phyloP scores from a whole-genome alignment of 495 filamentous ascomycete species.

The Penicillium manginii region DNA sequence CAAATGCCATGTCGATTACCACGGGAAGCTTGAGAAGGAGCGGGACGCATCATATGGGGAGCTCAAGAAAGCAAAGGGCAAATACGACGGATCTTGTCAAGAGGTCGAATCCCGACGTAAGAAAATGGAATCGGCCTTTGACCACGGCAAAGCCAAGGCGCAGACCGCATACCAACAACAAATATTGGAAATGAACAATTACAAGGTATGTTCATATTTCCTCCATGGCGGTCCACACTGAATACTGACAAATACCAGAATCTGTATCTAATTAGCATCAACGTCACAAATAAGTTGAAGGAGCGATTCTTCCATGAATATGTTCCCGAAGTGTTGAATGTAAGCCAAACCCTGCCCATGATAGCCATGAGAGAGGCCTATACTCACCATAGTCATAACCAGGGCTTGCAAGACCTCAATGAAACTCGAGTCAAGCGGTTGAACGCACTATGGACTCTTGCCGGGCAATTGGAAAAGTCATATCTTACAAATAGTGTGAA shows the following conservation, averaged over 20 bases:
- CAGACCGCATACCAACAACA: conserved; percentile 90
- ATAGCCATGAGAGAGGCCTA: not conserved
- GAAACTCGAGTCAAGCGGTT: conserved; percentile 82
- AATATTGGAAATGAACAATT: conserved; percentile 89
- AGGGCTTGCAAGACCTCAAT: conserved; percentile 86
- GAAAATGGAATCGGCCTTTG: conserved; percentile 88
- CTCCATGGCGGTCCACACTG: not conserved
- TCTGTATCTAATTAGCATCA: conserved; percentile 91
- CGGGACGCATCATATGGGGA: conserved; percentile 82
- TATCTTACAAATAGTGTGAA: conserved; percentile 72
- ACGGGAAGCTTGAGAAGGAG: conserved; percentile 85
- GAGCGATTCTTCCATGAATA: conserved; percentile 97
- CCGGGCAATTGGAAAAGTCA: conserved; percentile 73
- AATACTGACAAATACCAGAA: conserved; percentile 56
- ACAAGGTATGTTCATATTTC: conserved; percentile 63
- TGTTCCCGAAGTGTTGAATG: conserved; percentile 90
- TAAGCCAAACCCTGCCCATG: conserved; percentile 32
- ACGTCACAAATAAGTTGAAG: conserved; percentile 95
- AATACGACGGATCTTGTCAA: conserved; percentile 91
- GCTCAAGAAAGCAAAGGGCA: conserved; percentile 85
- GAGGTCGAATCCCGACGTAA: conserved; percentile 94
- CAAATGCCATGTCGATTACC: conserved; percentile 88
- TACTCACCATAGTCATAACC: not conserved
- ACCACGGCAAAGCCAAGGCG: conserved; percentile 81
- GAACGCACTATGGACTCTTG: conserved; percentile 83